Conservation (phyloP, 78 protist species). For the Cavenderia fasciculata region DNA sequence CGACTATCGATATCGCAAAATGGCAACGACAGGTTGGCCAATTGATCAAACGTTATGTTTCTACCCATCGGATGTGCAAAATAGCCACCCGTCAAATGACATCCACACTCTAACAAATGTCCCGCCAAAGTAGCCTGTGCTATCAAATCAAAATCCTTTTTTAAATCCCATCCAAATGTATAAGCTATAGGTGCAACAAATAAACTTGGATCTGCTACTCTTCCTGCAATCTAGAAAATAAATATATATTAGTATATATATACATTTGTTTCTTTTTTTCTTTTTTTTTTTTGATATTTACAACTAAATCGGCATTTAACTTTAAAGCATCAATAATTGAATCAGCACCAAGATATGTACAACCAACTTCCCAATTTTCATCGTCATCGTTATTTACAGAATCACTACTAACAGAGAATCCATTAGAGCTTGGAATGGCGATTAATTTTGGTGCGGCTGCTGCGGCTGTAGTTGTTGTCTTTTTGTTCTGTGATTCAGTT, state of each 20-base stretch:
- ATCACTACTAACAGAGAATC: slow-evolving; percentile 41
- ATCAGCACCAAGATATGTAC: slow-evolving; percentile 75
- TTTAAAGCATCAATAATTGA: slow-evolving; percentile 63
- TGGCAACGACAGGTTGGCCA: slow-evolving; percentile 41
- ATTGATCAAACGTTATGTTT: slow-evolving; percentile 10
- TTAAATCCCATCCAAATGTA: slow-evolving; percentile 65
- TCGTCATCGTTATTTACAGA: slow-evolving; percentile 16
- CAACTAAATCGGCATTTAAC: slow-evolving; percentile 56
- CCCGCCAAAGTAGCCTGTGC: slow-evolving; percentile 75
- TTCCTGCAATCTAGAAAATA: slow-evolving; percentile 47
- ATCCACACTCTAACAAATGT: slow-evolving; percentile 68
- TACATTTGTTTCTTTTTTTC: background rate
- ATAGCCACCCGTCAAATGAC: slow-evolving; percentile 76
- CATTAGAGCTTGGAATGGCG: slow-evolving; percentile 41
- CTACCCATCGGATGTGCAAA: slow-evolving; percentile 71
- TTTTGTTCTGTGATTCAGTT: background rate
- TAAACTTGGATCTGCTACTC: slow-evolving; percentile 74
- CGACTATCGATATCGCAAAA: slow-evolving; percentile 52
- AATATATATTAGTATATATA: background rate
- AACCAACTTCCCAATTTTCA: slow-evolving; percentile 73
- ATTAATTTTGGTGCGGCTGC: background rate
- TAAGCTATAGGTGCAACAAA: slow-evolving; percentile 72
- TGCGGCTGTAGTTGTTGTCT: background rate
- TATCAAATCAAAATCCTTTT: slow-evolving; percentile 51
- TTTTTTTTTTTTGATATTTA: background rate